Conservation (phyloP, 257 asterid species). For the Verbena officinalis region DNA sequence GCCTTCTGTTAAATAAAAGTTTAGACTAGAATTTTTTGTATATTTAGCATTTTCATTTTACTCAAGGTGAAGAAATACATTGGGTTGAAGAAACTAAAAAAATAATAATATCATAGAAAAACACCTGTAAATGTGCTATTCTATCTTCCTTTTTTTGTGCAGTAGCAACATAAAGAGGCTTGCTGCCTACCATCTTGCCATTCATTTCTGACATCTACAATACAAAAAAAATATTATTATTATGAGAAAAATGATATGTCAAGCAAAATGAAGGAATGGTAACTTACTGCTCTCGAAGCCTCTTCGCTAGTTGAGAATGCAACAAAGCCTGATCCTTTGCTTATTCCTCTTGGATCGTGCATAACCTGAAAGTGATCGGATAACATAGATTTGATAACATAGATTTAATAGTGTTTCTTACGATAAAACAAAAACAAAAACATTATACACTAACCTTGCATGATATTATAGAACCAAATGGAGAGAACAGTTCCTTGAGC, state of each 20-base stretch:
- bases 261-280: neutral
- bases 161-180: slow-evolving; percentile 72
- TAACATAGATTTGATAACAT: too few species aligned
- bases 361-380: slow-evolving; percentile 59
- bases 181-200: slow-evolving; percentile 62
- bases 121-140: slow-evolving; percentile 65
- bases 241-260: neutral
- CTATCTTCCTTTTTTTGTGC: slow-evolving; percentile 77
- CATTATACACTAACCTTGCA: slow-evolving; percentile 51
- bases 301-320: slow-evolving; percentile 60
- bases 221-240: neutral
- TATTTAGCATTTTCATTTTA: too few species aligned
- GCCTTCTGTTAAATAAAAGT: too few species aligned
- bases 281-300: slow-evolving; percentile 49
- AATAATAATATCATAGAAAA: neutral
- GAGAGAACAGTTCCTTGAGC: slow-evolving; percentile 61
- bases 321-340: slow-evolving; percentile 73
- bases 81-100: neutral
- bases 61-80: too few species aligned
- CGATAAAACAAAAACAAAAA: too few species aligned
- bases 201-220: slow-evolving; percentile 62
- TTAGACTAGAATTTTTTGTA: neutral
- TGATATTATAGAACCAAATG: slow-evolving; percentile 61
- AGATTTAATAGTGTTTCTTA: too few species aligned
- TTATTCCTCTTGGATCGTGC: slow-evolving; percentile 52